These are phyloP conservation scores for Curvularia spicifera DNA, from an alignment of 2,329 filamentous ascomycete species.

Conservation along the genomic window DNA sequence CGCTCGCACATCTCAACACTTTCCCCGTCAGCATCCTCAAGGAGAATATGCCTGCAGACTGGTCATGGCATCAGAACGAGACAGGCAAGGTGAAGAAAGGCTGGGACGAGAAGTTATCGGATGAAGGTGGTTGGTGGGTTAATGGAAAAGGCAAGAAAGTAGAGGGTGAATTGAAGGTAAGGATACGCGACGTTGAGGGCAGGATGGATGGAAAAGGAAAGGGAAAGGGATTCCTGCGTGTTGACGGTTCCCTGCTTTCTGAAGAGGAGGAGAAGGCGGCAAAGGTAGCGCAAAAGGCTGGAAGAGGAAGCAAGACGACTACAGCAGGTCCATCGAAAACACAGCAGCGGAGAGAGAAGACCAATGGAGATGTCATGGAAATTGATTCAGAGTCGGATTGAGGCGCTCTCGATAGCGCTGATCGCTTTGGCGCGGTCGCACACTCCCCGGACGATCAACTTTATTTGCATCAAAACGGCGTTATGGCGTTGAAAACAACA, in stretches of 20 bases:
- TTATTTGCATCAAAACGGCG: constrained; percentile 13
- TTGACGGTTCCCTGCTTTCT: constrained; percentile 85
- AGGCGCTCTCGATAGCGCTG: neutral
- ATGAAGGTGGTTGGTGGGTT: constrained; percentile 74
- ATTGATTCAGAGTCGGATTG: constrained; percentile 10
- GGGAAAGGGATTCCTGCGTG: constrained; percentile 77
- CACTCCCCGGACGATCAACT: neutral
- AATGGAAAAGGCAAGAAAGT: constrained; percentile 71
- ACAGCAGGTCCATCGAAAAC: constrained; percentile 11
- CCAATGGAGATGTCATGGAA: constrained; percentile 18
- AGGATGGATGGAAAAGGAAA: constrained; percentile 68
- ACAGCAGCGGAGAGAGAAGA: constrained; percentile 6
- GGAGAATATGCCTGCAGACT: constrained; percentile 74
- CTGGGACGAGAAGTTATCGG: constrained; percentile 34
- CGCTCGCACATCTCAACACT: constrained; percentile 85
- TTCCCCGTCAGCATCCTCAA: constrained; percentile 90
- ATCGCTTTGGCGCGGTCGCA: neutral
- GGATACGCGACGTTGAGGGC: constrained; percentile 84
- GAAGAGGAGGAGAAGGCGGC: constrained; percentile 66
- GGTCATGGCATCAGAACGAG: constrained; percentile 68
- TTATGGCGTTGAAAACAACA: constrained; percentile 13
- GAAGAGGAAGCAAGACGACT: constrained; percentile 21
- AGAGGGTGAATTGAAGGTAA: constrained; percentile 65
- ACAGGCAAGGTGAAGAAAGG: constrained; percentile 30
- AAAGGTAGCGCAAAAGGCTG: constrained; percentile 10